Conservation (phyloP, 768 basidiomycete species). For the Suillus luteus region DNA sequence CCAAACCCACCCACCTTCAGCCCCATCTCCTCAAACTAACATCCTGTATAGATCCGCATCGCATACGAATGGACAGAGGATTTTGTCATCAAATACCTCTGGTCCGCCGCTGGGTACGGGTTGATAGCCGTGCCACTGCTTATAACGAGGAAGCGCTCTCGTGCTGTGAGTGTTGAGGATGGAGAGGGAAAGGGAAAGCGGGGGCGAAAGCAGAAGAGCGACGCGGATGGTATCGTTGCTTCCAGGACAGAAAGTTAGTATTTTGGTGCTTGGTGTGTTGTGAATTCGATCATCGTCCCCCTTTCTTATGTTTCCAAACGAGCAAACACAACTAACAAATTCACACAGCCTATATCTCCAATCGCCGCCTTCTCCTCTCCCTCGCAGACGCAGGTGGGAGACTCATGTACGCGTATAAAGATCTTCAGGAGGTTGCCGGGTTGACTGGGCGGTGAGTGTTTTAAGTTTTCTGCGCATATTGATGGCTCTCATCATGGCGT, state of each 20-base stretch:
- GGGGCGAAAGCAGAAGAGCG: slow-evolving; percentile 8
- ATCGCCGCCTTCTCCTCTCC: slow-evolving; percentile 85
- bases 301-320: not conserved
- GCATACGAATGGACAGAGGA: slow-evolving; percentile 96
- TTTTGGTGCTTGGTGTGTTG: not conserved
- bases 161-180: slow-evolving; percentile 8
- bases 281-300: not conserved
- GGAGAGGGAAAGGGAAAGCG: slow-evolving; percentile 20
- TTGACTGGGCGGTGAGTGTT: slow-evolving; percentile 60
- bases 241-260: slow-evolving; percentile 50
- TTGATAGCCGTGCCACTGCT: slow-evolving; percentile 91
- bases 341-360: slow-evolving; percentile 81
- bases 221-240: slow-evolving; percentile 41
- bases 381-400: slow-evolving; percentile 97
- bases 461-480: not conserved
- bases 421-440: slow-evolving; percentile 90
- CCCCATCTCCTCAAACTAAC: not conserved
- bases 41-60: slow-evolving; percentile 66
- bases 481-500: not conserved
- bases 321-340: not conserved
- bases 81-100: slow-evolving; percentile 94
- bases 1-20: not conserved
- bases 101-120: slow-evolving; percentile 91
- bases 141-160: slow-evolving; percentile 50
- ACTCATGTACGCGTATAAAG: slow-evolving; percentile 96